A percentile compares a stretch with the other conserved stretches of the same genome.
These are phyloP conservation scores for Xylariaceae sp. DNA, from an alignment of 2,329 filamentous ascomycete genomes.

Conservation along the genomic window DNA sequence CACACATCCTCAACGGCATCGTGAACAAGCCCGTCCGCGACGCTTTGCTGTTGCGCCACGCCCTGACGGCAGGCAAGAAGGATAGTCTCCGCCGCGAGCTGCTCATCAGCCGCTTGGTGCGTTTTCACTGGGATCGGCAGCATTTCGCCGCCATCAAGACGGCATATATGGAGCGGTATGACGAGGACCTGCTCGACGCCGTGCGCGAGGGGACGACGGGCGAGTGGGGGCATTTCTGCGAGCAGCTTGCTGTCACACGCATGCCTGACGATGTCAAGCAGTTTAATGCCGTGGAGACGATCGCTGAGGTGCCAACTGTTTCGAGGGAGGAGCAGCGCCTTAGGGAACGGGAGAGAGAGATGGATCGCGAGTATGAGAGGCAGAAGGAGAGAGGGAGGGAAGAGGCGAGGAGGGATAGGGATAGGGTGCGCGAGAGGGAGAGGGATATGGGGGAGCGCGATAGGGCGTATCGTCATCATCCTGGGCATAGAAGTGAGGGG, in stretches of 20 bases:
- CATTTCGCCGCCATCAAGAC: slow-evolving; percentile 76
- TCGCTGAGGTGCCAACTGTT: slow-evolving; percentile 15
- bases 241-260: slow-evolving; percentile 60
- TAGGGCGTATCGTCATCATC: slow-evolving; percentile 15
- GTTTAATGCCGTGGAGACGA: slow-evolving; percentile 36
- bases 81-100: slow-evolving; percentile 75
- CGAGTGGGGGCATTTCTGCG: slow-evolving; percentile 73
- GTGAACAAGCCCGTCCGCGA: slow-evolving; percentile 95
- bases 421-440: slow-evolving; percentile 16
- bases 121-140: slow-evolving; percentile 84
- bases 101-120: slow-evolving; percentile 79
- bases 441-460: slow-evolving; percentile 15
- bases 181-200: slow-evolving; percentile 66
- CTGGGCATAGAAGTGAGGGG: slow-evolving; percentile 16
- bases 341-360: slow-evolving; percentile 11
- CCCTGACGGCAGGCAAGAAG: slow-evolving; percentile 66
- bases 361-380: slow-evolving; percentile 20
- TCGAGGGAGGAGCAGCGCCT: slow-evolving; percentile 10
- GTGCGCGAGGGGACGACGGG: slow-evolving; percentile 71
- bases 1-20: slow-evolving; percentile 91
- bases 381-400: slow-evolving; percentile 22
- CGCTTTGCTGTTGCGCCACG: slow-evolving; percentile 84
- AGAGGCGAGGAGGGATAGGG: slow-evolving; percentile 19
- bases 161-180: slow-evolving; percentile 76
- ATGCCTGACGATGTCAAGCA: slow-evolving; percentile 55